Percentiles rank a stretch among this genome's conserved stretches.
Evolutionary conservation across 441 rosid species (phyloP).

Genomic region (Bruguiera hainesii): DNA sequence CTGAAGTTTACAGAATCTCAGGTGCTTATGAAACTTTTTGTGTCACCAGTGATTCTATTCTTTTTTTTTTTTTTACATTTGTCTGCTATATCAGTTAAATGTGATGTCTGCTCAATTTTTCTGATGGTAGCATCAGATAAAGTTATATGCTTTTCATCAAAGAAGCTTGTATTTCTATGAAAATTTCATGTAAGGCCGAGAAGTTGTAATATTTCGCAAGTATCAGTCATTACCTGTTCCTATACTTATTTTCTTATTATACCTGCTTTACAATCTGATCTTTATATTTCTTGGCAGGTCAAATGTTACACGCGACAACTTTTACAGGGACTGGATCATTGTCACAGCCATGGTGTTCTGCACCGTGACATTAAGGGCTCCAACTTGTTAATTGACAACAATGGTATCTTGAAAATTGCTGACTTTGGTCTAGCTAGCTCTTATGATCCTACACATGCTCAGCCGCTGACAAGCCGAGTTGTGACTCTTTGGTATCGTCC

Average conservation of each 20-base stretch:
- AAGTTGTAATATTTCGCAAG: background rate
- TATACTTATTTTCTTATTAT: background rate
- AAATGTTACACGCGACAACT: conserved; percentile 94
- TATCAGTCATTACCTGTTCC: background rate
- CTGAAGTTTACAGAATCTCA: conserved; percentile 83
- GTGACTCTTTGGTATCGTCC: conserved; percentile 99
- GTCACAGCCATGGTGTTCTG: conserved; percentile 81
- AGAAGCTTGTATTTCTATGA: background rate
- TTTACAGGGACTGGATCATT: conserved; percentile 80
- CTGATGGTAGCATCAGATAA: background rate
- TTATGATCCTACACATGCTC: conserved; percentile 63
- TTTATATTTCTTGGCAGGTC: conserved; percentile 42
- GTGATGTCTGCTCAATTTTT: background rate
- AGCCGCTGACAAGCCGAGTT: conserved; percentile 89
- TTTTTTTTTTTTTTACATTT: background rate
- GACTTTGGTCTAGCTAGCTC: conserved; percentile 93
- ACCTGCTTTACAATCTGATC: conserved; percentile 5
- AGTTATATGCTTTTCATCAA: background rate
- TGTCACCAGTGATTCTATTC: background rate
- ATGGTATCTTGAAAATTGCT: conserved; percentile 86
- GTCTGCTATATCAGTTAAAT: background rate
- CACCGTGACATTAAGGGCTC: conserved; percentile 98
- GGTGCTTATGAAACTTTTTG: conserved; percentile 33
- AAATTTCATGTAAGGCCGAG: background rate
- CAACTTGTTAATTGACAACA: conserved; percentile 82